phyloP scores from a whole-genome alignment of 192 early-diverging fungal species.

The Linnemannia schmuckeri region DNA sequence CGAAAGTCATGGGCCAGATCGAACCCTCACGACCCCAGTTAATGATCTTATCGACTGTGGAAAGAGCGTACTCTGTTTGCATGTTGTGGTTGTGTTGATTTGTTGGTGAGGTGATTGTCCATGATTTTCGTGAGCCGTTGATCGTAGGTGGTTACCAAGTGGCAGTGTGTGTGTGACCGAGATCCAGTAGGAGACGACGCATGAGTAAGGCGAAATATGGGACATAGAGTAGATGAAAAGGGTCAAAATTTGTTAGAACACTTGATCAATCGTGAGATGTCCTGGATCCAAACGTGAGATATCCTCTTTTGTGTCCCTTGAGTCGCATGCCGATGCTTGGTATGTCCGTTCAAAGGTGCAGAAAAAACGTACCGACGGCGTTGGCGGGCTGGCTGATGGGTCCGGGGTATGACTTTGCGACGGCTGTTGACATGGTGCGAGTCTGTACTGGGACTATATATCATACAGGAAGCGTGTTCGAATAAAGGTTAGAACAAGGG shows the following conservation, averaged over 20 bases:
- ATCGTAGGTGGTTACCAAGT: neutral
- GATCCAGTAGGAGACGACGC: neutral
- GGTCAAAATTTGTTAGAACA: neutral
- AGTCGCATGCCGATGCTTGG: neutral
- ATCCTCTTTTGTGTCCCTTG: neutral
- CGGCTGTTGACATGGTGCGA: constrained; percentile 52
- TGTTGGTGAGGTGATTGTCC: neutral
- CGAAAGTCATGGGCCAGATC: constrained; percentile 85
- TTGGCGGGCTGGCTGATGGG: constrained; percentile 50
- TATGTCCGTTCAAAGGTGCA: neutral
- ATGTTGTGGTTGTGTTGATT: neutral
- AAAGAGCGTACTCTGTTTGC: constrained; percentile 82
- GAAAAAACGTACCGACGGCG: constrained; percentile 48
- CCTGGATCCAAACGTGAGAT: neutral
- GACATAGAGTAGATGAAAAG: neutral
- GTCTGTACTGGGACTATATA: constrained; percentile 26
- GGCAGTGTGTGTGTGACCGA: neutral
- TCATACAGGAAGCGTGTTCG: neutral
- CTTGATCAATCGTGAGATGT: neutral
- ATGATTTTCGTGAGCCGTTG: neutral
- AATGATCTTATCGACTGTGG: constrained; percentile 91
- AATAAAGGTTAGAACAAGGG: neutral
- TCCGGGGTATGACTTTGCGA: constrained; percentile 57
- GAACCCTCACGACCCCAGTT: constrained; percentile 95
- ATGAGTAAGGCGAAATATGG: neutral